A percentile compares a stretch with the other conserved stretches of the same genome.
These are phyloP conservation scores for Parafenestella ontariensis DNA, from an alignment of 2,329 filamentous ascomycete species.

Conservation along the genomic window DNA sequence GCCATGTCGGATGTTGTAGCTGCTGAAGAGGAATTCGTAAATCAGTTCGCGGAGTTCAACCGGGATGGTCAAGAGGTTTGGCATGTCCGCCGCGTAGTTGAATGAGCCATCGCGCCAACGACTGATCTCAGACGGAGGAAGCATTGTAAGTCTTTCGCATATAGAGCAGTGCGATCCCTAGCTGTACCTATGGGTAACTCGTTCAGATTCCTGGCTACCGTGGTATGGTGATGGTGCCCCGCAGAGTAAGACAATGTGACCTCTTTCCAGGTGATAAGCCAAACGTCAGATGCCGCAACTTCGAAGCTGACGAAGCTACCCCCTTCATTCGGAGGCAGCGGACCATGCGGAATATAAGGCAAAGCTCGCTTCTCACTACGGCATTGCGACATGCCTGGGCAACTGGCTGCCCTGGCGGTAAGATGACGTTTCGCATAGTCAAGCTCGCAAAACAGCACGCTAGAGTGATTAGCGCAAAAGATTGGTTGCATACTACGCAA, in stretches of 20 bases:
- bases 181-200: too few species aligned
- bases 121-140: conserved; percentile 8
- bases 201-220: too few species aligned
- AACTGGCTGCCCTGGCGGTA: neutral
- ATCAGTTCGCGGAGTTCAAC: conserved; percentile 44
- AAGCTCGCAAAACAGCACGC: neutral
- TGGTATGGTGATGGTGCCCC: too few species aligned
- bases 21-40: conserved; percentile 43
- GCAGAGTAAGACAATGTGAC: neutral
- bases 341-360: conserved; percentile 10
- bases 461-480: conserved; percentile 13
- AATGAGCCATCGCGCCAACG: conserved; percentile 8
- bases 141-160: neutral
- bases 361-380: neutral
- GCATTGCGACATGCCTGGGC: conserved; percentile 1
- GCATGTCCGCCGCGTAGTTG: conserved; percentile 16
- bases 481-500: conserved; percentile 12
- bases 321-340: neutral
- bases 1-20: conserved; percentile 39
- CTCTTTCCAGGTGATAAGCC: conserved; percentile 1
- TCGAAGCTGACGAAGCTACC: conserved; percentile 5
- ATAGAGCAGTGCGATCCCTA: neutral
- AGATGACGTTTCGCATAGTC: conserved; percentile 11
- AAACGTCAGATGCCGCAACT: neutral
- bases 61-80: conserved; percentile 41